Evolutionary conservation across 1,284 basidiomycete species (phyloP), one percentile per base, ranked within the genome.

Genomic region (Mycosarcoma mackinlayi): DNA sequence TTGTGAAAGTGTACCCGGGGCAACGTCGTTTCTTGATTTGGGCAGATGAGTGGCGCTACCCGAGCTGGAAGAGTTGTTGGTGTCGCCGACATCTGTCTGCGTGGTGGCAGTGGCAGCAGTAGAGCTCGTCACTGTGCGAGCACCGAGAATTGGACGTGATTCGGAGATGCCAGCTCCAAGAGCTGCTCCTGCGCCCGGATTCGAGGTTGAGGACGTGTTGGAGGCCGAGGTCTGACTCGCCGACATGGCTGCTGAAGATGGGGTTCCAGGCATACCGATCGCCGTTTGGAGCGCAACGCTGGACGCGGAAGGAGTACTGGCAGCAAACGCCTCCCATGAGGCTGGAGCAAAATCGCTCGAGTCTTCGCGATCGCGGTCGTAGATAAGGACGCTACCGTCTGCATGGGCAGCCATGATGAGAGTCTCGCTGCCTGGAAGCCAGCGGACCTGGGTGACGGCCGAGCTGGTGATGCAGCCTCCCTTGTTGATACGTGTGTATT

Each of bases 401-500:
- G 89, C 90, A 79, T 96, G 92, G 3, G 92, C 90, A n/a, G 90
- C 92, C 37, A 95, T 87, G 81, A 98, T 94, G 21, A 94, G 87
- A 51, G 90, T 90, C 35, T 81, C 78, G 40, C 58, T 67, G 30
- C 73, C 87, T 2, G 94, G 94, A 8, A 96, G 91, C 91, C 94
- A 97, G 71, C 90, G 88, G 37, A 98, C 88, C 10, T 91, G 87
- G 6, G 91, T 91, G 73, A 93, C 92, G 1, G 91, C 87, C 1
- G 91, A 90, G 61, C 86, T 88, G 73, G 90, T 89, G 63, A 94
- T 90, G 68, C 89, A 87, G 16, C 93, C 92, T 83, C 90, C 89
- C 82, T 97, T 97, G 85, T 98, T 98, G 52, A 97, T 86, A 24
- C 94, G 91, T 8, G 88, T 88, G 79, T 97, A 98, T 39, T 91